phyloP scores from a whole-genome alignment of 2,329 filamentous ascomycete genomes.

The Paraconiothyrium brasiliense region DNA sequence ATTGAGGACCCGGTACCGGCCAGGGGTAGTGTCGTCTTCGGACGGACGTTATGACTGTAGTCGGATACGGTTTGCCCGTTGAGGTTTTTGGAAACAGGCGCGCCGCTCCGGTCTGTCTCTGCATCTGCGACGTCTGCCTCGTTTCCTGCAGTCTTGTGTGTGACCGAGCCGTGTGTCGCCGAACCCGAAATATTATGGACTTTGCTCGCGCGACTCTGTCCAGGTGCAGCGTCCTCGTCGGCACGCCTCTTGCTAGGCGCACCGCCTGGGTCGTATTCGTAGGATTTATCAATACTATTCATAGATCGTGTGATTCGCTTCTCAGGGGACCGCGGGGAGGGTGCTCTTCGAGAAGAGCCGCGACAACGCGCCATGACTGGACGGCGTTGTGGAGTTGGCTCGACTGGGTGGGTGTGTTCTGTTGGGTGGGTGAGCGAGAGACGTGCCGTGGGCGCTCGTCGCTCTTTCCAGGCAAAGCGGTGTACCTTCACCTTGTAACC shows the following conservation, averaged over 20 bases:
- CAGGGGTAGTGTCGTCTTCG: not conserved
- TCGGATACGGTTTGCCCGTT: not conserved
- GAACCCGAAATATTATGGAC: not conserved
- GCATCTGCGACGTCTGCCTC: not conserved
- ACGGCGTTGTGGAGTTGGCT: not conserved
- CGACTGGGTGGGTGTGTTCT: not conserved
- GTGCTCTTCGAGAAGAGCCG: conserved; percentile 7
- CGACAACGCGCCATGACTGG: conserved; percentile 8
- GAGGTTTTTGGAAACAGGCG: not conserved
- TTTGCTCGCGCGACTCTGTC: not conserved
- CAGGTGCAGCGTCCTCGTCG: not conserved
- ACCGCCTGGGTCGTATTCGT: not conserved
- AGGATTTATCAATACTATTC: not conserved
- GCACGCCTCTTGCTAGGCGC: not conserved
- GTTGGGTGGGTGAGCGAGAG: not conserved
- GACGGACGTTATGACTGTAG: not conserved
- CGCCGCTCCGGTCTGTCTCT: not conserved
- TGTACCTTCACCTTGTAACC: not conserved
- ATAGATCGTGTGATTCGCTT: not conserved
- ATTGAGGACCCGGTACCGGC: not conserved
- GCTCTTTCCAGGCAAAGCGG: not conserved
- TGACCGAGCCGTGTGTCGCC: not conserved
- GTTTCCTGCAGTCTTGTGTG: not conserved
- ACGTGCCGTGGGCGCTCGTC: not conserved
- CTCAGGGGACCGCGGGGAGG: not conserved